These are phyloP conservation scores for Aspergillus niger DNA, from an alignment of 2,329 filamentous ascomycete genomes.

Conservation along the genomic window DNA sequence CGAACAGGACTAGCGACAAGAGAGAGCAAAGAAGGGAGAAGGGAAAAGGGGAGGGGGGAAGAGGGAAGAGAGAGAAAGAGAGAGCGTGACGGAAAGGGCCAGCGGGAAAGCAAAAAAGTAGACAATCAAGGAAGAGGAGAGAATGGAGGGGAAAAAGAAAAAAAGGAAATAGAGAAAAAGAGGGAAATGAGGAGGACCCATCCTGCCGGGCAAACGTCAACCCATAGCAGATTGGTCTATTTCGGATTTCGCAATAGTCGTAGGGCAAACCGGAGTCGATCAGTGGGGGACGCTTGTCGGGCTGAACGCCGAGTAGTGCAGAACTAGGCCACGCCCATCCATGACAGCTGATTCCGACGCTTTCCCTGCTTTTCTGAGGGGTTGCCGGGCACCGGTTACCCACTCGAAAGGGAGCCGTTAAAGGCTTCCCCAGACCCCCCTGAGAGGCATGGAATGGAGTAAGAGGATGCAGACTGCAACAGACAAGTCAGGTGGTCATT, in stretches of 20 bases:
- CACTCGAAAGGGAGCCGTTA: neutral
- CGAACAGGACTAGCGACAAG: neutral
- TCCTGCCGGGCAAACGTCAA: conserved; percentile 2
- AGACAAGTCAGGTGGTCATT: neutral
- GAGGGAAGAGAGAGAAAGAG: neutral
- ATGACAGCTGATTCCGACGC: neutral
- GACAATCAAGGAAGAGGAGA: conserved; percentile 3
- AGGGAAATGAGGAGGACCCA: neutral
- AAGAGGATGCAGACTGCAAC: neutral
- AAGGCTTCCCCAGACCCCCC: neutral
- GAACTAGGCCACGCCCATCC: neutral
- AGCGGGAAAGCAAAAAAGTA: conserved; percentile 5
- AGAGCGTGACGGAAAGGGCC: neutral
- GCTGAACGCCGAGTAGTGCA: conserved; percentile 5
- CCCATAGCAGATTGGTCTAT: neutral
- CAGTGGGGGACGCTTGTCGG: conserved; percentile 8
- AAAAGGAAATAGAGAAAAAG: neutral
- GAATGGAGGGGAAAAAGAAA: conserved; percentile 3
- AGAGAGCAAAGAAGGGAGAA: neutral
- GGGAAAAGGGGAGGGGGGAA: neutral
- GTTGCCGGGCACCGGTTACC: neutral
- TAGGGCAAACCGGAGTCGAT: conserved; percentile 10
- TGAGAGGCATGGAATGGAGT: neutral
- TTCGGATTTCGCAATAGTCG: neutral
- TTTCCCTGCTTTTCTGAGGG: neutral